Base-by-base conservation (phyloP, 352 stramenopile genomes). In the Pythium vanterpoolii region DNA sequence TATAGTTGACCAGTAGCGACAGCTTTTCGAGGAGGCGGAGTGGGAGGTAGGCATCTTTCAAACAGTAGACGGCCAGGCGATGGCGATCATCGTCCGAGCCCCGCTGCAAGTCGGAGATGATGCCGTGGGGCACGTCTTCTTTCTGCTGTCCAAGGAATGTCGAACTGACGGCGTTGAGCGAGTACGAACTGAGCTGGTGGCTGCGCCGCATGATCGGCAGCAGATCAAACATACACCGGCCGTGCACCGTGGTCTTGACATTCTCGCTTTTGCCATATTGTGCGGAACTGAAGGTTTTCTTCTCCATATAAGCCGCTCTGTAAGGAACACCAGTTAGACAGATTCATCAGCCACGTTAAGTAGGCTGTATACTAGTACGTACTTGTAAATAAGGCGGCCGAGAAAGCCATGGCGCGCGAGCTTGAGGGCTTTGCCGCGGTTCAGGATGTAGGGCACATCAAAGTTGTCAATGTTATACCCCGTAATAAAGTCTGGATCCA, bases 381-480 rank as follows among this genome's bases (percentile, higher is more conserved):
- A 89, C 66, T 83, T 83, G 66, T 97, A 77, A 9, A 85, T 82
- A 9, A 99, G 77, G 2, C 96, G 79, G 11, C 96, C 94, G 64
- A 98, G 88, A 38, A 73, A 74, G 36, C 77, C 79, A 59, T 89
- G 86, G 45, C 72, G 66, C 27, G 89, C 72, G 26, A 97, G 77
- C 23, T 86, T 88, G 1, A 99, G 77, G 11, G 90, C 79, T 53
- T 98, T 98, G n/a, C 97, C 98, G 13, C 98, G 88, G 74, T 99
- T 98, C 27, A 99, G 74, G 18, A 99, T 68, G 74, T 99, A 99
- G 16, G 97, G 96, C 36, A 99, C 94, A 71, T 99, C 98, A 71
- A 99, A 99, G 75, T 99, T 99, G 71, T 99, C 84, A 50, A 99
- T 98, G 71, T 99, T 99, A 82, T 99, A 99, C 19, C 98, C 97